Base-by-base conservation (phyloP, 768 basidiomycete genomes). In the Mrakia frigida region DNA sequence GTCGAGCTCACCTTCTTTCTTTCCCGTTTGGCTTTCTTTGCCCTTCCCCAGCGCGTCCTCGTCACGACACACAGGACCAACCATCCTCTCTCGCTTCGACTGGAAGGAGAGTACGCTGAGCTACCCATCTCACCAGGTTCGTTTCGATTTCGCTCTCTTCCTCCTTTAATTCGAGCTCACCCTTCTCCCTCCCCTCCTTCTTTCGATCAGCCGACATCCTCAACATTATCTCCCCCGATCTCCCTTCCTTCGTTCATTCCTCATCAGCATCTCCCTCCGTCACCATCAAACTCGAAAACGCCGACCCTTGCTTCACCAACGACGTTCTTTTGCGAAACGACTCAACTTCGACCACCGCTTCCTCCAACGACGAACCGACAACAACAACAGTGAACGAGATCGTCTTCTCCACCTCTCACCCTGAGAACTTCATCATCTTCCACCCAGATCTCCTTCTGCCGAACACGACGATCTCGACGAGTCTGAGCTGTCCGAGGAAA, bases 371-470 rank as follows among this genome's bases (percentile, higher is more conserved):
- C 25, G 46, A 50, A 4, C 2, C 67, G 35, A 5, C 25, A 1
- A 31, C 68, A 25, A 5, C 23, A 33, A n/a, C n/a, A 33, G 21
- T 25, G 0, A n/a, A n/a, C n/a, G 35, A 84, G 21, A 90, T 93
- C 41, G 82, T 84, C 1, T 86, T 97, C 65, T 89, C 88, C 2
- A 86, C 89, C 41, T 86, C 86, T 73, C 81, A 87, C 14, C 79
- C 81, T 0, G 59, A 72, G 10, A 90, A 93, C 79, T 85, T 91
- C 68, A 84, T 98, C 74, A 90, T 98, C 78, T 90, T 90, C 69
- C 94, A 98, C 80, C 96, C 96, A 7, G 96, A 99, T 83, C 84
- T 93, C 65, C 90, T 99, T 59, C 83, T 98, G 68, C 95, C 97
- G 2, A 91, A 94, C 35, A 97, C 96, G 0, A 88, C 92, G 0